Evolutionary conservation across 2,329 filamentous ascomycete species (phyloP).

Genomic region (Xylaria sp.): DNA sequence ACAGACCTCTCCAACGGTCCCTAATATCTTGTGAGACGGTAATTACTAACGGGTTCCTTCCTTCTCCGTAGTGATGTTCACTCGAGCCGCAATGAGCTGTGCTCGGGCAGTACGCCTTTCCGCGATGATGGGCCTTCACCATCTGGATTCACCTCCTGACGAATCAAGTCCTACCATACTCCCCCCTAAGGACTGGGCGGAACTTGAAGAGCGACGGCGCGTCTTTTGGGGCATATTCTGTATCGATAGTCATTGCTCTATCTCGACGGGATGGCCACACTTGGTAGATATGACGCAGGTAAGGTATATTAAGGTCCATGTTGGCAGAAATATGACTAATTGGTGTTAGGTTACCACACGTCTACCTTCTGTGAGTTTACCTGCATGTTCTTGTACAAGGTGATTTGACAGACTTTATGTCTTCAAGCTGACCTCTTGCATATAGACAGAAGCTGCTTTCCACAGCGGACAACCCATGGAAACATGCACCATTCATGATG

Average conservation of each 20-base stretch:
- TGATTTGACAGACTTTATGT: neutral
- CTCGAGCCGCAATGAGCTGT: slow-evolving; percentile 83
- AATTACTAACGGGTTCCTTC: slow-evolving; percentile 1
- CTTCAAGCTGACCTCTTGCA: slow-evolving; percentile 32
- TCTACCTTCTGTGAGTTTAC: slow-evolving; percentile 65
- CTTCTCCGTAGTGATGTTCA: slow-evolving; percentile 71
- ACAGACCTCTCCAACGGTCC: neutral
- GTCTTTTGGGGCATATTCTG: slow-evolving; percentile 89
- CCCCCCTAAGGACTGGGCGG: slow-evolving; percentile 82
- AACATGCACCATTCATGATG: slow-evolving; percentile 72
- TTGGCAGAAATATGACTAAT: slow-evolving; percentile 29
- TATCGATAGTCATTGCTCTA: slow-evolving; percentile 84
- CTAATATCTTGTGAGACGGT: neutral
- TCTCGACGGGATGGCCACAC: slow-evolving; percentile 92
- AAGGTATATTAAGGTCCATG: slow-evolving; percentile 32
- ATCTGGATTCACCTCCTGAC: slow-evolving; percentile 46
- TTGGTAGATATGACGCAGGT: slow-evolving; percentile 78
- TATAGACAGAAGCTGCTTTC: slow-evolving; percentile 79
- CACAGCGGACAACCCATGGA: slow-evolving; percentile 71
- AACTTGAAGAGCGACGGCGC: slow-evolving; percentile 82
- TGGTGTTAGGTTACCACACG: slow-evolving; percentile 73
- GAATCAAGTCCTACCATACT: slow-evolving; percentile 74
- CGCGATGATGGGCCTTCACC: slow-evolving; percentile 70
- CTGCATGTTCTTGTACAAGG: neutral
- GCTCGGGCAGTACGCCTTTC: slow-evolving; percentile 76